Evolutionary conservation across 192 early-diverging fungal genomes (phyloP), one percentile per base, ranked within the genome.

Genomic region (Coemansia sp.): DNA sequence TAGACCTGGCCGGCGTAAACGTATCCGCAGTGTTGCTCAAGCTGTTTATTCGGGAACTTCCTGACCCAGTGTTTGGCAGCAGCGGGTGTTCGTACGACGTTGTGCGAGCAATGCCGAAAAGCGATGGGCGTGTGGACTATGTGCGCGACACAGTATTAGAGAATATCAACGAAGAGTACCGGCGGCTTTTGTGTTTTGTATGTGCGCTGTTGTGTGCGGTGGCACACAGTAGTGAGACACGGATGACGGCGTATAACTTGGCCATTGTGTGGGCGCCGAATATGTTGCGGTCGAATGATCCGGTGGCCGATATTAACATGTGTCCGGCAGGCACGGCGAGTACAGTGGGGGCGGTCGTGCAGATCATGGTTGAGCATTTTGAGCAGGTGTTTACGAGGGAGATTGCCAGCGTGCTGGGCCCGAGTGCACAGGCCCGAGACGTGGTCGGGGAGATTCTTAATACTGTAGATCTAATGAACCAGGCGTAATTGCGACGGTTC

Each of bases 261-360:
- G 90, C 92, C 0, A 82, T 95, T 23, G 90, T 95, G 11, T 92
- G 92, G 84, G 81, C 92, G 4, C 94, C 94, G 7, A 97, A 95
- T 61, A 73, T 97, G 59, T 85, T 93, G 17, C 76, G 72, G 23
- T 76, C 82, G 2, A 60, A 25, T 8, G 71, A 72, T 56, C 82
- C 77, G n/a, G 48, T 67, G 9, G 57, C 62, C 15, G 82, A 83
- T 51, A 68, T 80, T 27, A 37, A 57, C 0, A 83, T 83, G 82
- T 83, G 78, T 27, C 48, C 15, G 2, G 54, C 67, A 0, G 75
- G 75, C 2, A 61, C 65, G 1, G 63, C 70, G 15, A 45, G 70
- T 4, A 79, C 70, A 6, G 76, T 73, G 1, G 76, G 76, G 17
- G 64, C 59, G 1, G 71, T 67, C 2, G 50, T 79, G 35, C 70